phyloP scores from a whole-genome alignment of 352 stramenopile species.

The Lagenidium giganteum region DNA sequence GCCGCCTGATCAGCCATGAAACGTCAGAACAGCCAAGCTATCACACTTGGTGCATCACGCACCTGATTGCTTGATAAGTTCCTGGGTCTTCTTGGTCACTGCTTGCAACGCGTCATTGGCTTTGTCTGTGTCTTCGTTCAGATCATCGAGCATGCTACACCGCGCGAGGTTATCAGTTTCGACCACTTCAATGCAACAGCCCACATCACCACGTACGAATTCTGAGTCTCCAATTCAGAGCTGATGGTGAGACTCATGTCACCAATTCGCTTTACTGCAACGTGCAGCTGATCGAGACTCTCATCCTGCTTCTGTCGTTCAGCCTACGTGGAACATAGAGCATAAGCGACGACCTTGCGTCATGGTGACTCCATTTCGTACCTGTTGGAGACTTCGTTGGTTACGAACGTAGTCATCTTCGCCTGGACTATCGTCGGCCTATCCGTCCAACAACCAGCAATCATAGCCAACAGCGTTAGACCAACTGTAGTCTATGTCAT shows the following conservation, averaged over 20 bases:
- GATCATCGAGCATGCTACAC: slow-evolving; percentile 76
- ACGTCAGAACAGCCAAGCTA: background rate
- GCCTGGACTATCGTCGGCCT: slow-evolving; percentile 3
- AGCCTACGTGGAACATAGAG: slow-evolving; percentile 11
- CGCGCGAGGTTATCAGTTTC: background rate
- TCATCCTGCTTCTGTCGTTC: slow-evolving; percentile 84
- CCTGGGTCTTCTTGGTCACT: slow-evolving; percentile 83
- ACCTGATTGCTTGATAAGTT: slow-evolving; percentile 82
- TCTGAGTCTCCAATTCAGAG: slow-evolving; percentile 77
- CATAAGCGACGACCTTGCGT: background rate
- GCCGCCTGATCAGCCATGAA: slow-evolving; percentile 35
- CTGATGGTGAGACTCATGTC: slow-evolving; percentile 85
- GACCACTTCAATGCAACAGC: background rate
- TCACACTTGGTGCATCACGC: background rate
- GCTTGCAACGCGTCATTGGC: slow-evolving; percentile 61
- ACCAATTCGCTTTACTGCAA: slow-evolving; percentile 71
- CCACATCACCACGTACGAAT: slow-evolving; percentile 38
- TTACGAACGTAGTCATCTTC: slow-evolving; percentile 55
- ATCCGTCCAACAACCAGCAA: background rate
- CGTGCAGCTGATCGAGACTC: slow-evolving; percentile 72
- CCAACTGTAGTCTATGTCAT: background rate
- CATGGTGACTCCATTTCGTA: slow-evolving; percentile 3
- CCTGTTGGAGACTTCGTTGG: slow-evolving; percentile 51
- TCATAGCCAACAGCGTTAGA: background rate
- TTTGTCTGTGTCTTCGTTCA: slow-evolving; percentile 82